These are phyloP conservation scores for Cicer cuneatum DNA, from an alignment of 306 rosid species.

Conservation along the genomic window DNA sequence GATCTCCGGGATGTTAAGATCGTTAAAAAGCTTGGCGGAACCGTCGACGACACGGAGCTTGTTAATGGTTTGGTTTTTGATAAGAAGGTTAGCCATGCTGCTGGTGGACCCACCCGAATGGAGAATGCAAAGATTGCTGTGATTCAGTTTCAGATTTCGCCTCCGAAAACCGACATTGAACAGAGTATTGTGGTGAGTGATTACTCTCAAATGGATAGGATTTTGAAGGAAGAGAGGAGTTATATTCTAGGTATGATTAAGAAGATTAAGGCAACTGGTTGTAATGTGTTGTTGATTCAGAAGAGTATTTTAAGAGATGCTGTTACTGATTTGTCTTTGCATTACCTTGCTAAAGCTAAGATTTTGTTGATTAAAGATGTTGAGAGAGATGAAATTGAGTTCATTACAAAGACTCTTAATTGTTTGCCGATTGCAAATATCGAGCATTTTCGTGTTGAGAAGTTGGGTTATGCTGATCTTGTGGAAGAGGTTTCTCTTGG, in stretches of 20 bases:
- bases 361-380: slow-evolving; percentile 95
- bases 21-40: slow-evolving; percentile 95
- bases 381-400: slow-evolving; percentile 97
- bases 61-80: slow-evolving; percentile 88
- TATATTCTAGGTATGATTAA: slow-evolving; percentile 92
- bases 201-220: slow-evolving; percentile 97
- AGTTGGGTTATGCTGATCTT: slow-evolving; percentile 86
- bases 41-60: slow-evolving; percentile 85
- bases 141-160: slow-evolving; percentile 97
- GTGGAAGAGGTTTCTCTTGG: slow-evolving; percentile 93
- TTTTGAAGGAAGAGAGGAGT: slow-evolving; percentile 88
- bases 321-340: slow-evolving; percentile 91
- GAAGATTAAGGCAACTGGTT: slow-evolving; percentile 85
- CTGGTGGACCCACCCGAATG: slow-evolving; percentile 92
- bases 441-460: slow-evolving; percentile 90
- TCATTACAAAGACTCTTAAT: slow-evolving; percentile 88
- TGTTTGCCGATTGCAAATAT: slow-evolving; percentile 90
- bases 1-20: slow-evolving; percentile 90
- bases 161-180: slow-evolving; percentile 93
- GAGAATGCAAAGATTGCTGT: slow-evolving; percentile 95
- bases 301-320: slow-evolving; percentile 96
- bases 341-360: slow-evolving; percentile 94
- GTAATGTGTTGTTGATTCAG: slow-evolving; percentile 93
- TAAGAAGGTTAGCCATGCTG: slow-evolving; percentile 90
- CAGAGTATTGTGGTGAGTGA: slow-evolving; percentile 94